A percentile compares a stretch with the other conserved stretches of the same genome.
Conservation (phyloP, 1,139 yeast species). For the Suhomyces bokatorum region DNA sequence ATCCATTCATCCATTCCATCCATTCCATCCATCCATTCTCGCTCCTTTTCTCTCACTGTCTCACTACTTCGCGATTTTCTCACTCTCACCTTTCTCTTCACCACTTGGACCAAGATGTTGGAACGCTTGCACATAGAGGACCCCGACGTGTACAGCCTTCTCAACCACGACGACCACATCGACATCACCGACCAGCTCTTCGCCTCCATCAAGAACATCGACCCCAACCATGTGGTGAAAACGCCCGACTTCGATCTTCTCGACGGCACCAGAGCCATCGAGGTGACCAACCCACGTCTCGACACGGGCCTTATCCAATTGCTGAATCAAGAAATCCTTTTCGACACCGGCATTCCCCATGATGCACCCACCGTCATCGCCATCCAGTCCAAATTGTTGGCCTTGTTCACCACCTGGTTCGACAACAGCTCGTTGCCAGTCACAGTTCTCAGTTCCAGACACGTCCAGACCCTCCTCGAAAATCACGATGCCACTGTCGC, state of each 20-base stretch:
- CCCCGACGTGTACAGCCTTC: conserved; percentile 6
- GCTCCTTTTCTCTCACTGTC: not conserved
- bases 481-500: conserved; percentile 12
- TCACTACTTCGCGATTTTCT: not conserved
- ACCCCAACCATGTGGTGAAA: conserved; percentile 49
- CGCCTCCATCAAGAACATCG: conserved; percentile 30
- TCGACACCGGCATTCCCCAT: conserved; percentile 37
- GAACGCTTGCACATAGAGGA: conserved; percentile 10
- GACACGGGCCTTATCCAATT: conserved; percentile 62
- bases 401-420: conserved; percentile 58
- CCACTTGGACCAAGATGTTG: conserved; percentile 3
- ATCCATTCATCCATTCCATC: not conserved
- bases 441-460: conserved; percentile 64
- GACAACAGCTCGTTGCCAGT: conserved; percentile 61
- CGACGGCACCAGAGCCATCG: conserved; percentile 77
- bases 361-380: conserved; percentile 42
- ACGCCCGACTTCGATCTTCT: conserved; percentile 56
- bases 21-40: not conserved
- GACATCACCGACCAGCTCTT: conserved; percentile 49
- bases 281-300: conserved; percentile 57
- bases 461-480: conserved; percentile 54
- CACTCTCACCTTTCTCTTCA: not conserved
- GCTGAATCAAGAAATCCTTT: conserved; percentile 37
- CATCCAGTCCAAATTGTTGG: conserved; percentile 43
- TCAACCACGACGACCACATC: conserved; percentile 9